Evolutionary conservation across 1,284 basidiomycete genomes (phyloP).

Genomic region (Microbotryomycetes sp.): DNA sequence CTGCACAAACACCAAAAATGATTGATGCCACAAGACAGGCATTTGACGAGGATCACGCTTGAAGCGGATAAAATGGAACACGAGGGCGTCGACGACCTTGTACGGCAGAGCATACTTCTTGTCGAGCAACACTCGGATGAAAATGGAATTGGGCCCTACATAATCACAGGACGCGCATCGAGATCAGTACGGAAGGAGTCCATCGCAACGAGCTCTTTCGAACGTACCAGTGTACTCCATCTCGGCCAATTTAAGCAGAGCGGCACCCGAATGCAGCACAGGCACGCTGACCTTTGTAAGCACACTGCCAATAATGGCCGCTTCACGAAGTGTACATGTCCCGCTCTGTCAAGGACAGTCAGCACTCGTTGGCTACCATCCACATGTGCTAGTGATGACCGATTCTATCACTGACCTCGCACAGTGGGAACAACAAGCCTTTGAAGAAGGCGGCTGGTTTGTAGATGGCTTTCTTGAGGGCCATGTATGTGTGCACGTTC

Average conservation of each 20-base stretch:
- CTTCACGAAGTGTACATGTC: slow-evolving; percentile 83
- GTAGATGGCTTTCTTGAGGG: slow-evolving; percentile 83
- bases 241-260: slow-evolving; percentile 81
- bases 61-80: slow-evolving; percentile 95
- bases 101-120: slow-evolving; percentile 98
- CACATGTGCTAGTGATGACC: neutral
- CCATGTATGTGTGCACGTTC: slow-evolving; percentile 80
- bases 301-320: slow-evolving; percentile 88
- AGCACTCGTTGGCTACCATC: neutral
- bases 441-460: slow-evolving; percentile 99
- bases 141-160: slow-evolving; percentile 83
- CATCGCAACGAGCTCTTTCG: neutral
- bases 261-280: slow-evolving; percentile 92
- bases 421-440: slow-evolving; percentile 90
- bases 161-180: neutral
- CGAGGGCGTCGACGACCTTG: slow-evolving; percentile 94
- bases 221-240: slow-evolving; percentile 86
- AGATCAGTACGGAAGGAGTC: neutral
- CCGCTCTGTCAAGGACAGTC: slow-evolving; percentile 51
- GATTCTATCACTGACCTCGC: slow-evolving; percentile 60
- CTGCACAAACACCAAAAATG: slow-evolving; percentile 88
- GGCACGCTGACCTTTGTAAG: slow-evolving; percentile 88
- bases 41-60: slow-evolving; percentile 57
- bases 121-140: slow-evolving; percentile 93
- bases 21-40: slow-evolving; percentile 98